Base-by-base conservation (phyloP, 441 rosid genomes). In the Populus trichocarpa region DNA sequence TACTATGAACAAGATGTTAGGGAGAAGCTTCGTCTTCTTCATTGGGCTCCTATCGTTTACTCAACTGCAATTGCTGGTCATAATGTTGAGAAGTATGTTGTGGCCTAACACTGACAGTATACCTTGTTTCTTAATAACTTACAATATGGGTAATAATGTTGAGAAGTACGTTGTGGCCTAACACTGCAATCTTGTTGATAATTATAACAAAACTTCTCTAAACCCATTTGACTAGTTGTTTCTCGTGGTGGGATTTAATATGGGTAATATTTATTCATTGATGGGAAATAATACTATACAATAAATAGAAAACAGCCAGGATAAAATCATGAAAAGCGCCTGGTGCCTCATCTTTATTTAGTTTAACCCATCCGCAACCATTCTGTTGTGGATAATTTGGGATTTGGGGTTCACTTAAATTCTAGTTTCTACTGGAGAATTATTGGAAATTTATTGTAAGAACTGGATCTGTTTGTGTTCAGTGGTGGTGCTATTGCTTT, bases 31-130 rank as follows among this genome's bases (percentile, higher is more conserved):
- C 97, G 96, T 14, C 77, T 76, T 82, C 97, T 93, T 89, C 84
- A 86, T 40, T 95, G 99, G 99, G 98, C 99, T 30, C 99, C 99
- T 23, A 84, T 95, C 80, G 96, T 93, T 76, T 95, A 93, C 84
- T 93, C 97, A 82, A 92, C 98, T 18, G 97, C 98, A 78, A 89
- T 88, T 82, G 88, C 93, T 77, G 98, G 96, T 81, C 88, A 90
- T 8, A 92, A 93, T 78, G 99, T 95, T 83, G 96, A 93, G 74
- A 95, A 88, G 99, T 93, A 87, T 12, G 88, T 74, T 50, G 69
- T 73, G 46, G 50, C 65, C 42, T 74, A 14, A 33, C 61, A 59
- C 30, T 74, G 30, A 50, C 50, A 12, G 11, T 65, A 10, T 75
- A 50, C 26, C 40, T 46, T 50, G 18, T 53, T 23, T 71, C 38